Evolutionary conservation across 805 yeast genomes (phyloP).

Genomic region (Lipomyces yamanashiensis): DNA sequence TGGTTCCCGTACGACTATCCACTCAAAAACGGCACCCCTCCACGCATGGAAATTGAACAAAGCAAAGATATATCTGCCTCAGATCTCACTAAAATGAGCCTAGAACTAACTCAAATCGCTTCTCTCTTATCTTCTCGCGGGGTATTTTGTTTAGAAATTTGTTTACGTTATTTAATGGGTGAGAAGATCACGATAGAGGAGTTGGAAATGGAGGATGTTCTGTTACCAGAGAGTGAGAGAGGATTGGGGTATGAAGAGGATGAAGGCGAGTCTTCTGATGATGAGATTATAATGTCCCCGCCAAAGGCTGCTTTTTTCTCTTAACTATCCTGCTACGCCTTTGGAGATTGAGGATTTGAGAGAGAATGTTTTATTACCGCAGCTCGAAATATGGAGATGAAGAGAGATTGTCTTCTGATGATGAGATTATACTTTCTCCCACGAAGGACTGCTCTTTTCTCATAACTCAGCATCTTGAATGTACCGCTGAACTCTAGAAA

Average conservation of each 20-base stretch:
- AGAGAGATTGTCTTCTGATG: too few relatives aligned
- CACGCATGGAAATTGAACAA: constrained; percentile 73
- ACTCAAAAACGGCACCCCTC: constrained; percentile 45
- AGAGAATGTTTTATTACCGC: neutral
- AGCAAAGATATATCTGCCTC: constrained; percentile 66
- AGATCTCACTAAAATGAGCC: constrained; percentile 57
- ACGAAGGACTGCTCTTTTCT: too few relatives aligned
- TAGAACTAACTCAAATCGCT: constrained; percentile 60
- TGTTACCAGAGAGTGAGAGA: neutral
- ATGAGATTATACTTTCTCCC: too few relatives aligned
- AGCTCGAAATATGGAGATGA: too few relatives aligned
- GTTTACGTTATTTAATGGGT: constrained; percentile 78
- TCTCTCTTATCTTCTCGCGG: constrained; percentile 59
- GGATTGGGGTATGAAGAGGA: constrained; percentile 8
- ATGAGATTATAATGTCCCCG: constrained; percentile 25
- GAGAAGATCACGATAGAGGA: constrained; percentile 49
- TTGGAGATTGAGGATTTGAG: neutral
- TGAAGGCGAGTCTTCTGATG: constrained; percentile 22
- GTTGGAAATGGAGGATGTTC: neutral
- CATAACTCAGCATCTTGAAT: too few relatives aligned
- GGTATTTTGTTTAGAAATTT: constrained; percentile 77
- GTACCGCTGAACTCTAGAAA: too few relatives aligned
- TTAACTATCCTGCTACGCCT: neutral
- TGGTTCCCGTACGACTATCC: constrained; percentile 79
- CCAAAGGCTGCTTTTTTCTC: constrained; percentile 4